Base-by-base conservation (phyloP, 768 basidiomycete species). In the Fibroporia radiculosa region DNA sequence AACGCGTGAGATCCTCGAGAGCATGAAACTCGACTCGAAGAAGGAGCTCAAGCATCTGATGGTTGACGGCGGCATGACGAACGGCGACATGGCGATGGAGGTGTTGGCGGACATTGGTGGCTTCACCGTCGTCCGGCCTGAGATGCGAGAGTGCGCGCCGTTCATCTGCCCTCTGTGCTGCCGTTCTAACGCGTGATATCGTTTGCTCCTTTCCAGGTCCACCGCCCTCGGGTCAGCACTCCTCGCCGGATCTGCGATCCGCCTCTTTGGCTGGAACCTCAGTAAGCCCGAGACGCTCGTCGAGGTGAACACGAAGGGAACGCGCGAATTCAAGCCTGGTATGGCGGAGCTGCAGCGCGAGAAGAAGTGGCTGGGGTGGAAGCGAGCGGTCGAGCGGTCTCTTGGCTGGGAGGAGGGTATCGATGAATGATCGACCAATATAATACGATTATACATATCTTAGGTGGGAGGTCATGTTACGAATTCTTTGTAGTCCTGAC, bases 1-100 rank as follows among this genome's bases (percentile, higher is more conserved):
- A 65, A 96, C 95, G 11, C 80, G 87, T 46, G 96, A 91, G 6
- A 89, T 99, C 54, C 75, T 98, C 38, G 92, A 97, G 62, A 85
- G 88, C 57, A 99, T 99, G 86, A 83, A 87, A 61, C 68, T 86
- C 43, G 95, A 99, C 66, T 84, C 88, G n/a, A 75, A 75, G 13
- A 70, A 72, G 4, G 80, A 86, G 37, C 73, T 96, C 43, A 82
- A 84, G 58, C 75, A 85, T 54, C 79, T 99, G 51, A 93, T 85
- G 62, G 95, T 99, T 27, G 96, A 98, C 62, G 96, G 96, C n/a
- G 92, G 93, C 13, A 93, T 96, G 86, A 96, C 93, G 10, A 95
- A 93, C 52, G 88, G 89, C 26, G 90, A 95, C 58, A 63, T 87
- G 23, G 87, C 83, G 45, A 90, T 95, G 92, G 71, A 76, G 55